These are phyloP conservation scores for Corylus heterophylla DNA, from an alignment of 306 rosid species.

Conservation along the genomic window DNA sequence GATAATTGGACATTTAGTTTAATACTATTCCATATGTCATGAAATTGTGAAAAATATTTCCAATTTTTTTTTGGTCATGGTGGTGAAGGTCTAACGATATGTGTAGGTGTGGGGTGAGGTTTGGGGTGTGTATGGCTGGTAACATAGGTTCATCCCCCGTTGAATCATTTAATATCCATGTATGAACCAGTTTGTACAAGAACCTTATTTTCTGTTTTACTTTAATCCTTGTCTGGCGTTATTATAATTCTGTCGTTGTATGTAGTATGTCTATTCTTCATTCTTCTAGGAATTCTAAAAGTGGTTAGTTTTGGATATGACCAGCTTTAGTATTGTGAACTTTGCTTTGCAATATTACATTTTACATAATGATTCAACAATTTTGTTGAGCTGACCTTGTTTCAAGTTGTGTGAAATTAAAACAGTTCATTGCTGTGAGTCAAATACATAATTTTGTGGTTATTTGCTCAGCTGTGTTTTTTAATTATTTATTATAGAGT, in stretches of 20 bases:
- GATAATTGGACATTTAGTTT: constrained; percentile 10
- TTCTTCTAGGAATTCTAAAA: neutral
- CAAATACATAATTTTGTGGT: neutral
- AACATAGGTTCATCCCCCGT: too few species aligned
- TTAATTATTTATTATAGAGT: constrained; percentile 10
- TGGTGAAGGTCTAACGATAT: neutral
- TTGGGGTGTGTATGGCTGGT: too few species aligned
- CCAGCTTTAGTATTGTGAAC: neutral
- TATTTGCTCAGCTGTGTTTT: neutral
- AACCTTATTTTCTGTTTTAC: neutral
- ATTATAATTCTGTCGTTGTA: neutral
- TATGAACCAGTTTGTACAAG: neutral
- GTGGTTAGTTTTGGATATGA: neutral
- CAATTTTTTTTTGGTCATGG: neutral
- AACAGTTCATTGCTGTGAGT: neutral
- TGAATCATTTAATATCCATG: too few species aligned
- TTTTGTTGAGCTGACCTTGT: neutral
- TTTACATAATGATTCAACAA: neutral
- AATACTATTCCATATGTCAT: neutral
- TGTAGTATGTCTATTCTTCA: neutral
- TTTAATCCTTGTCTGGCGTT: neutral
- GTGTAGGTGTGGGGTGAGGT: neutral
- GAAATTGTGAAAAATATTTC: constrained; percentile 9
- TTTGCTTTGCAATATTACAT: neutral
- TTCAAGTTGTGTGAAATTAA: neutral